phyloP scores from a whole-genome alignment of 2,329 filamentous ascomycete species.

The Massarina eburnea region DNA sequence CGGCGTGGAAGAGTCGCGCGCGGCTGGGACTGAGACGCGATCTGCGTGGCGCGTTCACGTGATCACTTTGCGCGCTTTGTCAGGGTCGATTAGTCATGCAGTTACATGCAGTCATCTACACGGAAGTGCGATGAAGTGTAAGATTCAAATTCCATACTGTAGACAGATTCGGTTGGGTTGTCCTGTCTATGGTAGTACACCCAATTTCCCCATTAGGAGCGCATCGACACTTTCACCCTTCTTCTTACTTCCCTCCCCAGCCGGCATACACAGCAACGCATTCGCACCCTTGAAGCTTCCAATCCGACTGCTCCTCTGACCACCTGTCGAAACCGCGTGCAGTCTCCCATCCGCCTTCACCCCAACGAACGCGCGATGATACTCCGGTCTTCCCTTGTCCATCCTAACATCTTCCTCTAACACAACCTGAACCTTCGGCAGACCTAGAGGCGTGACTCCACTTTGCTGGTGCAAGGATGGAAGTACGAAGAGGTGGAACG shows the following conservation, averaged over 20 bases:
- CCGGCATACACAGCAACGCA: conserved; percentile 75
- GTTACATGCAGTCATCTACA: too few species aligned
- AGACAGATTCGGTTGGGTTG: too few species aligned
- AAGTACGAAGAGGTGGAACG: conserved; percentile 90
- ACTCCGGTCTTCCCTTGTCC: conserved; percentile 80
- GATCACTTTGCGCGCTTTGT: background rate
- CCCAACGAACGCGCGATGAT: conserved; percentile 79
- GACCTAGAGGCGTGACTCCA: conserved; percentile 67
- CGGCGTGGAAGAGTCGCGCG: background rate
- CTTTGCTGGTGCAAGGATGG: conserved; percentile 78
- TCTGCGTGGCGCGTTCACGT: background rate
- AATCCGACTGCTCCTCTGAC: conserved; percentile 85
- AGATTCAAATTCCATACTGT: too few species aligned
- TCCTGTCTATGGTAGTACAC: too few species aligned
- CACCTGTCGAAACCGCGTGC: conserved; percentile 79
- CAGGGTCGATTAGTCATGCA: too few species aligned
- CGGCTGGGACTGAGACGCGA: background rate
- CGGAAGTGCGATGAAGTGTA: too few species aligned
- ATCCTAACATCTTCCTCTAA: conserved; percentile 72
- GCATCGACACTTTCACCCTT: conserved; percentile 76
- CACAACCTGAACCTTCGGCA: conserved; percentile 71
- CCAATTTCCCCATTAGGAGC: conserved; percentile 66
- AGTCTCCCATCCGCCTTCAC: conserved; percentile 66
- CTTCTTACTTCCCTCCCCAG: conserved; percentile 62
- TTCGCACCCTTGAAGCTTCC: conserved; percentile 89